Evolutionary conservation across 257 asterid genomes (phyloP).

Genomic region (Linaria vulgaris): DNA sequence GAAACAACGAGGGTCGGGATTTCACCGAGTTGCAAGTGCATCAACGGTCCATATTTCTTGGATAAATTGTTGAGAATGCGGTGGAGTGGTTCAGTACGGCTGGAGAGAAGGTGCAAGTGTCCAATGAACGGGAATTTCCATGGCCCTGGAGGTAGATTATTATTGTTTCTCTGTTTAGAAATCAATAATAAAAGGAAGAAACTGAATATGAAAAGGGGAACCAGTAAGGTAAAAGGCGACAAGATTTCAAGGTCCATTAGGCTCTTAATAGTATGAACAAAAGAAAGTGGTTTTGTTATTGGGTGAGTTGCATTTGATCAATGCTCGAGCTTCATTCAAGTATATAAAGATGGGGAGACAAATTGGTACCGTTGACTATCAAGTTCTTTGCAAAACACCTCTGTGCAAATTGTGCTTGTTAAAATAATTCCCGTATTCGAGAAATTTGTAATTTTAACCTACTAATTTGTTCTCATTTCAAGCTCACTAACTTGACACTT

Average conservation of each 20-base stretch:
- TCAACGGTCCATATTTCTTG: slow-evolving; percentile 23
- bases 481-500: too few relatives aligned
- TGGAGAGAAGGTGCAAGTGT: slow-evolving; percentile 21
- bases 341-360: too few relatives aligned
- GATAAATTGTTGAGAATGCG: slow-evolving; percentile 24
- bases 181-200: background rate
- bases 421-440: too few relatives aligned
- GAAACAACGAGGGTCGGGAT: slow-evolving; percentile 13
- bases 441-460: too few relatives aligned
- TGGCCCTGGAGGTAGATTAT: slow-evolving; percentile 10
- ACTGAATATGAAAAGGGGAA: background rate
- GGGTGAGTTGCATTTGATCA: too few relatives aligned
- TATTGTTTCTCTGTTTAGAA: background rate
- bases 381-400: too few relatives aligned
- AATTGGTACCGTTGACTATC: too few relatives aligned
- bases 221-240: background rate
- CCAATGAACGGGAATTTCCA: slow-evolving; percentile 27
- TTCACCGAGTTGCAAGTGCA: slow-evolving; percentile 32
- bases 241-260: background rate
- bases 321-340: too few relatives aligned
- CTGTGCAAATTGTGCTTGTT: too few relatives aligned
- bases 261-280: too few relatives aligned
- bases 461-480: too few relatives aligned
- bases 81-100: slow-evolving; percentile 22
- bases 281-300: too few relatives aligned